Conservation (phyloP, 2,329 filamentous ascomycete genomes). For the Talaromyces sp. region DNA sequence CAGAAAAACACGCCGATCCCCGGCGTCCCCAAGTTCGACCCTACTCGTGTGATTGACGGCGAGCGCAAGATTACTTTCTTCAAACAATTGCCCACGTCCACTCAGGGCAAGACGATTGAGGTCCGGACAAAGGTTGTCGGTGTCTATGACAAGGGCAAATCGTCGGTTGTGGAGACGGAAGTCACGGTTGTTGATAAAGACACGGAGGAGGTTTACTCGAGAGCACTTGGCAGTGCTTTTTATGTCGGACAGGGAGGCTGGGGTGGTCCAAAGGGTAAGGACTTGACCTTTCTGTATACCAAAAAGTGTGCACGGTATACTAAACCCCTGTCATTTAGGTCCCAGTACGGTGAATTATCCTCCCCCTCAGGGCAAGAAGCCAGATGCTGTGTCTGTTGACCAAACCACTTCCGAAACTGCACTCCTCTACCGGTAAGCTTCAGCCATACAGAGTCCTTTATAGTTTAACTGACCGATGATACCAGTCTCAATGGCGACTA, state of each 20-base stretch:
- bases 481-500: conserved; percentile 82
- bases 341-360: conserved; percentile 74
- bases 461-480: neutral
- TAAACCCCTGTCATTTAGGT: conserved; percentile 17
- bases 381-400: conserved; percentile 65
- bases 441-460: neutral
- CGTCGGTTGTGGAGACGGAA: conserved; percentile 76
- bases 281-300: neutral
- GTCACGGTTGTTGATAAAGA: conserved; percentile 66
- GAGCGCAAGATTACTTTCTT: conserved; percentile 74
- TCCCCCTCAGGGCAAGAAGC: conserved; percentile 64
- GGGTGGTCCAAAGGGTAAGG: conserved; percentile 80
- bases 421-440: conserved; percentile 60
- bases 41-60: conserved; percentile 70
- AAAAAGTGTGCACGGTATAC: neutral
- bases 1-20: conserved; percentile 64
- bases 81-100: conserved; percentile 68
- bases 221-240: conserved; percentile 66
- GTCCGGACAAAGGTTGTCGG: conserved; percentile 71
- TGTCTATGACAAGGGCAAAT: conserved; percentile 84
- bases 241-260: conserved; percentile 76
- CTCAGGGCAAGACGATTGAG: conserved; percentile 68
- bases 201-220: conserved; percentile 65
- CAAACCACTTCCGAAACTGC: conserved; percentile 69
- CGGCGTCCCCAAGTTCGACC: conserved; percentile 70